Conservation (phyloP, 148 eudicot genomes). For the Arctostaphylos glauca region DNA sequence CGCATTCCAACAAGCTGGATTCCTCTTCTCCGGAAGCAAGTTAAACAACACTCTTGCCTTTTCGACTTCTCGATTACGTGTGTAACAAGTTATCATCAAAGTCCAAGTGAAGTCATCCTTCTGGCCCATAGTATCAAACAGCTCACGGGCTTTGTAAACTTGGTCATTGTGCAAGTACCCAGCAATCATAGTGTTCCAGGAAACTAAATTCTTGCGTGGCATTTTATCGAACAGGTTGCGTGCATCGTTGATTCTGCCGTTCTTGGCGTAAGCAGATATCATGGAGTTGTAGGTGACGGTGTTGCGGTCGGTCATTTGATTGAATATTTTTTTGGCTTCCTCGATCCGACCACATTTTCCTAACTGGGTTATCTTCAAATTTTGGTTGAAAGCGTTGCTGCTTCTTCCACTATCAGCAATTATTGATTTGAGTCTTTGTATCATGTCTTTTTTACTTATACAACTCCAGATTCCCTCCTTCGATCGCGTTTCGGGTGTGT, state of each 20-base stretch:
- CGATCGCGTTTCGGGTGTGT: too few relatives aligned
- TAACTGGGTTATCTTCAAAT: constrained; percentile 18
- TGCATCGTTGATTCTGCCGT: constrained; percentile 14
- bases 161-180: constrained; percentile 35
- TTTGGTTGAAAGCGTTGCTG: neutral
- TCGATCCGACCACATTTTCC: constrained; percentile 22
- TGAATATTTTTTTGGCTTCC: constrained; percentile 14
- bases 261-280: constrained; percentile 19
- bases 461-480: neutral
- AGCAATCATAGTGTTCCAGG: constrained; percentile 48
- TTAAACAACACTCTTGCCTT: constrained; percentile 34
- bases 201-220: constrained; percentile 17
- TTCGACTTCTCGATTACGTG: constrained; percentile 14
- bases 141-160: constrained; percentile 31
- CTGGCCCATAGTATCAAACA: constrained; percentile 33
- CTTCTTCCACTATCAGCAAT: neutral
- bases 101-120: constrained; percentile 23
- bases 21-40: constrained; percentile 31
- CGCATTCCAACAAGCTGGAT: constrained; percentile 28
- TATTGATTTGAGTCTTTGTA: constrained; percentile 8
- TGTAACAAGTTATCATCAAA: constrained; percentile 22
- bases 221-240: constrained; percentile 13
- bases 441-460: constrained; percentile 7
- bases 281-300: constrained; percentile 20
- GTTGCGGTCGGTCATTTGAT: constrained; percentile 9